Evolutionary conservation across 352 stramenopile species (phyloP), one percentile per base, ranked within the genome.

Genomic region (Blastocystis sp.): DNA sequence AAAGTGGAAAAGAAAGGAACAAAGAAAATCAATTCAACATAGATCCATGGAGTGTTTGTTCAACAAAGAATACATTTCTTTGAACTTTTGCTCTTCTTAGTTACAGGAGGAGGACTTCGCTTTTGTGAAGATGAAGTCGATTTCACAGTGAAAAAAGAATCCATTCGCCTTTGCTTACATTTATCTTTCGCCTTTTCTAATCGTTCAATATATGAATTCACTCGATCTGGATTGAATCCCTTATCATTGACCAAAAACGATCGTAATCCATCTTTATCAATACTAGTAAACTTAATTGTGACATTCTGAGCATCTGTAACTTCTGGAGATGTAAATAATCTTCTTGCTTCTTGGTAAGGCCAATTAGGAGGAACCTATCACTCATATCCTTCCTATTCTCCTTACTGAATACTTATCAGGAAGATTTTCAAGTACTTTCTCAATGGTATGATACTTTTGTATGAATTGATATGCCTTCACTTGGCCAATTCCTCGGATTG

Each of bases 391-490:
- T 88, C 91, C 65, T 37, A 49, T 37, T 4, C 9, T 46, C 3
- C 39, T 67, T 83, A 77, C 90, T 21, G 52, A 65, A 74, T 78
- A 91, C 89, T 89, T 90, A 63, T 94, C 91, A 88, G 97, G 91
- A 69, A 98, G 89, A 61, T 91, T 89, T 52, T 95, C 92, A 49
- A 99, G 66, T 67, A 97, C 95, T 29, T 93, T 95, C 88, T 98
- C 96, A 89, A 99, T 97, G 39, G 83, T 93, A 67, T 94, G 93
- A 90, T 98, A 93, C 86, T 98, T 94, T 69, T 95, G 93, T 78
- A 99, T 98, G 24, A 97, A 93, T 57, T 96, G 95, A 29, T 97
- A 92, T 1, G 96, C 96, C 85, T 96, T 98, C 91, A 98, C 98
- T 0, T 96, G 96, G 12, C 97, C 97, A 46, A 98, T 94, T 49